A percentile compares a stretch with the other conserved stretches of the same genome.
These are phyloP conservation scores for Coleophoma crateriformis DNA, from an alignment of 2,329 filamentous ascomycete species.

Conservation along the genomic window DNA sequence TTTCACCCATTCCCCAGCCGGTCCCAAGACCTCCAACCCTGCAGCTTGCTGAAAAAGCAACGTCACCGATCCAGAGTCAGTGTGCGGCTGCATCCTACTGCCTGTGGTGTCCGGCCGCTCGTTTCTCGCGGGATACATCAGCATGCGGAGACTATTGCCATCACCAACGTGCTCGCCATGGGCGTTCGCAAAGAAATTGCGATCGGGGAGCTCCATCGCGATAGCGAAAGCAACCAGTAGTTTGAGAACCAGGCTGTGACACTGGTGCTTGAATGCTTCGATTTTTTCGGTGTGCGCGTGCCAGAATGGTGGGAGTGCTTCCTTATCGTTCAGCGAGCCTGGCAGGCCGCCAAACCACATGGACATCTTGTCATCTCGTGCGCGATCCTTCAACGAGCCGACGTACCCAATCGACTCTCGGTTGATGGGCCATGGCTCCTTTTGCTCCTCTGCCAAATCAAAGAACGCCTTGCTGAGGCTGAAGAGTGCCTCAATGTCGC, in stretches of 20 bases:
- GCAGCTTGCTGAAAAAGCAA: neutral
- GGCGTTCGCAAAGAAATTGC: slow-evolving; percentile 2
- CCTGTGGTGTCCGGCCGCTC: neutral
- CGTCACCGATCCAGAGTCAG: slow-evolving; percentile 3
- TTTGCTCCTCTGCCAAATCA: neutral
- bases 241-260: slow-evolving; percentile 1
- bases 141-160: slow-evolving; percentile 3
- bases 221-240: slow-evolving; percentile 1
- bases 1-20: slow-evolving; percentile 1
- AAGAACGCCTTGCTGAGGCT: neutral
- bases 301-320: neutral
- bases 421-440: slow-evolving; percentile 3
- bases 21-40: slow-evolving; percentile 3
- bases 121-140: slow-evolving; percentile 4
- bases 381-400: neutral
- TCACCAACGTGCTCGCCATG: slow-evolving; percentile 1
- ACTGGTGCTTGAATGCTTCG: neutral
- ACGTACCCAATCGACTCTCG: neutral
- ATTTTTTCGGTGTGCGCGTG: neutral
- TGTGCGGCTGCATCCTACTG: slow-evolving; percentile 1
- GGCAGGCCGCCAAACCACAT: slow-evolving; percentile 5
- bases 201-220: slow-evolving; percentile 2
- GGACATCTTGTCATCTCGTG: slow-evolving; percentile 2
- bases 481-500: slow-evolving; percentile 2
- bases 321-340: neutral